These are phyloP conservation scores for Leccinum subtestaceum DNA, from an alignment of 768 basidiomycete genomes.

Conservation along the genomic window DNA sequence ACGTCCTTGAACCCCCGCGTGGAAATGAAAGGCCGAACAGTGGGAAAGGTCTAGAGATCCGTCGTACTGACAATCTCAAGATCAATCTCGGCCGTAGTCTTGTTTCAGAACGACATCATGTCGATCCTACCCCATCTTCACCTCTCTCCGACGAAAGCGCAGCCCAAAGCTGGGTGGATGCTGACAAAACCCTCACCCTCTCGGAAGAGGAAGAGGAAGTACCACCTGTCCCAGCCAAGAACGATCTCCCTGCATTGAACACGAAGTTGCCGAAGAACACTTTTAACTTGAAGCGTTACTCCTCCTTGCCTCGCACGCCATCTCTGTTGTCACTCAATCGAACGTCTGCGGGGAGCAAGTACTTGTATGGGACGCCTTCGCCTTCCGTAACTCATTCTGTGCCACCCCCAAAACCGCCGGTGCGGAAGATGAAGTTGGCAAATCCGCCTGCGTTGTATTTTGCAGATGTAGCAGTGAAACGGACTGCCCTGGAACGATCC, in stretches of 20 bases:
- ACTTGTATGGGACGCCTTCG: constrained; percentile 25
- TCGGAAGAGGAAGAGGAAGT: constrained; percentile 16
- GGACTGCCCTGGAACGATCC: constrained; percentile 64
- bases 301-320: constrained; percentile 65
- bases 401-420: constrained; percentile 17
- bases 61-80: constrained; percentile 23
- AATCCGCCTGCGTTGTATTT: constrained; percentile 71
- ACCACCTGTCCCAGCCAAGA: constrained; percentile 31
- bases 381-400: constrained; percentile 35
- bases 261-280: constrained; percentile 26
- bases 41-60: constrained; percentile 32
- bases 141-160: constrained; percentile 22
- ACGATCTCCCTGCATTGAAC: constrained; percentile 22
- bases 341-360: constrained; percentile 21
- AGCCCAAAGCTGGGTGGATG: constrained; percentile 16
- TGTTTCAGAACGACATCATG: constrained; percentile 15
- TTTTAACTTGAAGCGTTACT: constrained; percentile 42
- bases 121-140: constrained; percentile 12
- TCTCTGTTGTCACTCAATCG: constrained; percentile 47
- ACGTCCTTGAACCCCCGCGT: constrained; percentile 40
- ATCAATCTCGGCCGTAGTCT: constrained; percentile 2
- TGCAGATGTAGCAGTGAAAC: constrained; percentile 56
- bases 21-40: constrained; percentile 28
- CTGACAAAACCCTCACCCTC: constrained; percentile 14
- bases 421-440: constrained; percentile 34